Conservation (phyloP, 2,329 filamentous ascomycete genomes). For the Didymella sp. region DNA sequence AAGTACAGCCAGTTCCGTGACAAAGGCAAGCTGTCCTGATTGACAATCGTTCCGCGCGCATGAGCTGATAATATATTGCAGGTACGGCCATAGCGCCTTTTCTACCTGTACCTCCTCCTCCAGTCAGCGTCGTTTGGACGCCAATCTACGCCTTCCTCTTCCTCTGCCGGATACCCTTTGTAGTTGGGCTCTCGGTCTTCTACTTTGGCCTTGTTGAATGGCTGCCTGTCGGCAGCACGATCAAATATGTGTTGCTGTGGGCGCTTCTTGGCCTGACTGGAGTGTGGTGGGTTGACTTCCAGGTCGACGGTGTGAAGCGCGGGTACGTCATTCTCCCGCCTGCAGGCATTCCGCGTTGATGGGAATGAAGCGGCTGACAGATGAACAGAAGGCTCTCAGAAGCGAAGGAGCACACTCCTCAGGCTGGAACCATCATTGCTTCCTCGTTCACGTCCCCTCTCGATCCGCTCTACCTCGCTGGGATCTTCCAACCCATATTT, state of each 20-base stretch:
- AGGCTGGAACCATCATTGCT: constrained; percentile 81
- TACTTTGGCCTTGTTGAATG: constrained; percentile 86
- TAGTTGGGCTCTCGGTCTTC: constrained; percentile 69
- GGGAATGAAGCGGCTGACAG: constrained; percentile 8
- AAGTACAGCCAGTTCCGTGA: constrained; percentile 94
- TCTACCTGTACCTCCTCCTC: constrained; percentile 76
- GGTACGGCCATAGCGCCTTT: constrained; percentile 97
- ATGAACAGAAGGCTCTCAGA: constrained; percentile 26
- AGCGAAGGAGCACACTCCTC: constrained; percentile 70
- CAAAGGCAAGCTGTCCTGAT: constrained; percentile 66
- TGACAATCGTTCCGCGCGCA: neutral
- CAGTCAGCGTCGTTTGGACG: constrained; percentile 65
- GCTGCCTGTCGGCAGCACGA: constrained; percentile 72
- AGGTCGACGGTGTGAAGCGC: constrained; percentile 94
- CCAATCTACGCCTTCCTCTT: constrained; percentile 77
- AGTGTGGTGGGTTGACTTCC: constrained; percentile 98
- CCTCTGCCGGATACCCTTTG: constrained; percentile 77
- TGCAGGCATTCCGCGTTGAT: neutral
- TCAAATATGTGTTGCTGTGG: constrained; percentile 88
- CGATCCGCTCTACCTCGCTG: constrained; percentile 91
- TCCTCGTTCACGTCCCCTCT: constrained; percentile 91
- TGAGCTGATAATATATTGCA: constrained; percentile 51
- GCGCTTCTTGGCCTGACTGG: constrained; percentile 85
- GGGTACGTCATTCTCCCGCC: constrained; percentile 62
- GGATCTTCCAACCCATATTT: constrained; percentile 96